Percentiles rank a stretch among this genome's conserved stretches.
Evolutionary conservation across 179 eudicot species (phyloP).

Genomic region (Patellifolia procumbens): DNA sequence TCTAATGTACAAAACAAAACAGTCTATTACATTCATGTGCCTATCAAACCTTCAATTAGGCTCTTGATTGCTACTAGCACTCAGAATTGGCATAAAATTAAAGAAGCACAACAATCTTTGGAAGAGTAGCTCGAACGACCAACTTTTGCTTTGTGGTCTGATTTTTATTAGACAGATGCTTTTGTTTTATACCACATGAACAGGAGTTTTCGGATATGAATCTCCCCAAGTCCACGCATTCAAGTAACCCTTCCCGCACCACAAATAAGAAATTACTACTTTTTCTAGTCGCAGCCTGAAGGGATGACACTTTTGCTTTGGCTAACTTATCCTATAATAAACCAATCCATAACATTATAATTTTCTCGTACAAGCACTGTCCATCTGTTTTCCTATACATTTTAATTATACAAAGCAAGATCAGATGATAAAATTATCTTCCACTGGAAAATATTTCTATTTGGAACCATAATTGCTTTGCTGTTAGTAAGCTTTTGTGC

Average conservation of each 20-base stretch:
- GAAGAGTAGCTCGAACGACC: constrained; percentile 7
- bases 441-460: neutral
- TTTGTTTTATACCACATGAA: constrained; percentile 28
- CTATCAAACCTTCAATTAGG: neutral
- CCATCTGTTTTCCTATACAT: neutral
- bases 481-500: neutral
- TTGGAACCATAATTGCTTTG: neutral
- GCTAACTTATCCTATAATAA: neutral
- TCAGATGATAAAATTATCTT: neutral
- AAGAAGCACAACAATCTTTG: neutral
- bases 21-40: no score
- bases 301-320: constrained; percentile 20
- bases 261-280: constrained; percentile 6
- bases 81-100: neutral
- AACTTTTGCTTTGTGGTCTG: neutral
- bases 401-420: neutral
- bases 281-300: neutral
- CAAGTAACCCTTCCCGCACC: constrained; percentile 5
- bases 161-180: constrained; percentile 15
- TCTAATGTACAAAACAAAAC: no score
- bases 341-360: neutral
- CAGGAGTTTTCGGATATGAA: constrained; percentile 5
- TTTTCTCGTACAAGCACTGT: neutral
- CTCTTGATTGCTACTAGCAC: constrained; percentile 4
- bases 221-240: constrained; percentile 24